Evolutionary conservation across 768 basidiomycete species (phyloP).

Genomic region (Tricholoma bakamatsutake): DNA sequence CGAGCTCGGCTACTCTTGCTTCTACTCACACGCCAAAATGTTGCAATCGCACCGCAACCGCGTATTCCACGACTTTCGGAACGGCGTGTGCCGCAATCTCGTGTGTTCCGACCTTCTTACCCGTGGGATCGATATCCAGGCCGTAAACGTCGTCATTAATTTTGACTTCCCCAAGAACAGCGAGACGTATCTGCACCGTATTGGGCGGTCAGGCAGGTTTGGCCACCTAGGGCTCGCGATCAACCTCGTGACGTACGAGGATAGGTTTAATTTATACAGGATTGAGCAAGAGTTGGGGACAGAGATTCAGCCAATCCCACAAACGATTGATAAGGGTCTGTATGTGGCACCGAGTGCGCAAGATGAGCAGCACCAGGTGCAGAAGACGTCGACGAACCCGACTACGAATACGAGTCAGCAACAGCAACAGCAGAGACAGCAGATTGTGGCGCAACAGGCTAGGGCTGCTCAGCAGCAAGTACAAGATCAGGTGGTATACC

Average conservation of each 20-base stretch:
- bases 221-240: constrained; percentile 97
- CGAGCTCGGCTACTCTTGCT: constrained; percentile 98
- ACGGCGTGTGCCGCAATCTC: constrained; percentile 96
- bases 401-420: constrained; percentile 14
- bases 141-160: constrained; percentile 99
- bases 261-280: constrained; percentile 94
- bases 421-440: constrained; percentile 29
- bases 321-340: constrained; percentile 81
- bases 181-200: constrained; percentile 97
- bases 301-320: constrained; percentile 94
- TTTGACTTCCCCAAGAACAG: constrained; percentile 99
- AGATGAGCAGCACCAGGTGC: constrained; percentile 33
- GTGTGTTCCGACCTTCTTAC: constrained; percentile 98
- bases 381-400: constrained; percentile 12
- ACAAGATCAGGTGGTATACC: constrained; percentile 27
- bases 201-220: constrained; percentile 96
- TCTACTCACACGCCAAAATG: constrained; percentile 99
- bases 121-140: constrained; percentile 99
- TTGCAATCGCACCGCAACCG: constrained; percentile 97
- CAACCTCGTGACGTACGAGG: constrained; percentile 97
- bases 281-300: constrained; percentile 99
- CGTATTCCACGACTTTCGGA: constrained; percentile 99
- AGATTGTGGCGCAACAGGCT: constrained; percentile 16
- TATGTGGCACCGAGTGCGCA: constrained; percentile 79
- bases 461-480: constrained; percentile 19